Conservation (phyloP, 306 rosid species). For the Prunus padus region DNA sequence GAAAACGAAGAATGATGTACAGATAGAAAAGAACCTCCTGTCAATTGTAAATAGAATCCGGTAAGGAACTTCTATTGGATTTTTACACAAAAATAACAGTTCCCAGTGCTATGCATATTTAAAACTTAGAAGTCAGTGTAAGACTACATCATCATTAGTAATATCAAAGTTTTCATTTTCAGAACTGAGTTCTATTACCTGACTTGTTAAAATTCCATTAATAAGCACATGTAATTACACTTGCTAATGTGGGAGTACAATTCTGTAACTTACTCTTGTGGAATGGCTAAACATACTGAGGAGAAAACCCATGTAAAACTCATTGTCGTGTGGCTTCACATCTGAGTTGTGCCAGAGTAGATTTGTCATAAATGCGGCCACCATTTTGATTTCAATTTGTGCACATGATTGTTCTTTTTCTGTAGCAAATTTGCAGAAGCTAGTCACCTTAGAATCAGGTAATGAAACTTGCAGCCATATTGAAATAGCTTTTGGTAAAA, state of each 20-base stretch:
- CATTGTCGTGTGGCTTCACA: neutral
- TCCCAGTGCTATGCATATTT: constrained; percentile 20
- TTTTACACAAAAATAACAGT: constrained; percentile 28
- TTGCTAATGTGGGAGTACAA: too few species aligned
- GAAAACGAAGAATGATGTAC: constrained; percentile 52
- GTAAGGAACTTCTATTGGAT: constrained; percentile 40
- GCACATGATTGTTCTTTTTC: neutral
- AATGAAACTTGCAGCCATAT: constrained; percentile 6
- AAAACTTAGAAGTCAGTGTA: constrained; percentile 16
- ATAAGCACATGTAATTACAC: too few species aligned
- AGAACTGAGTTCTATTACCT: neutral
- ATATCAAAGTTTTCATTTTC: neutral
- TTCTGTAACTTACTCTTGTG: too few species aligned
- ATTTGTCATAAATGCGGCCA: neutral
- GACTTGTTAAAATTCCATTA: neutral
- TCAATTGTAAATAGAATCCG: constrained; percentile 74
- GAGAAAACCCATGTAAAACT: neutral
- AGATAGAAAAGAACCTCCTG: constrained; percentile 47
- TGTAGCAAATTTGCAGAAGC: neutral
- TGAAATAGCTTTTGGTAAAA: neutral
- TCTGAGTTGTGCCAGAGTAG: neutral
- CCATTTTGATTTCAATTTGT: neutral
- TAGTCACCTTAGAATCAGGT: neutral
- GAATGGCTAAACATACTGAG: neutral
- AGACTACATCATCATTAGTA: neutral